Conservation (phyloP, 148 eudicot genomes). For the Chenopodium quinoa region DNA sequence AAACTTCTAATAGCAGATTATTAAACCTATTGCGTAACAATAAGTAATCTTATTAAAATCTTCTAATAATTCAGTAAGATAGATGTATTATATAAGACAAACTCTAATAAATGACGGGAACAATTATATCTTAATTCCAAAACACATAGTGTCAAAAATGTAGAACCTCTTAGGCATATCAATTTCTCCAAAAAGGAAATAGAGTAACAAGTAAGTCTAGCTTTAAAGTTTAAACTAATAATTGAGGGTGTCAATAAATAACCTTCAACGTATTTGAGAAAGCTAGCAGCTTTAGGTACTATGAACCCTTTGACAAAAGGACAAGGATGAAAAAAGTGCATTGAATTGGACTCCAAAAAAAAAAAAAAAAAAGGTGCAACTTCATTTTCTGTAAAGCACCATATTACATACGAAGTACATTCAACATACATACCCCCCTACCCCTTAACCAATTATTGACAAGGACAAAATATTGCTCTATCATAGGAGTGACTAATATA, state of each 20-base stretch:
- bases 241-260: conserved; percentile 49
- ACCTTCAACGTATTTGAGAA: conserved; percentile 59
- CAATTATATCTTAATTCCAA: not conserved
- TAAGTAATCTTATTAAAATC: too few species aligned
- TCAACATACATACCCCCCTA: not conserved
- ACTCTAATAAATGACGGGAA: not conserved
- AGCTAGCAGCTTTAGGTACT: conserved; percentile 53
- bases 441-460: not conserved
- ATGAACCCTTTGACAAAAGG: conserved; percentile 49
- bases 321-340: conserved; percentile 32
- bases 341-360: conserved; percentile 35
- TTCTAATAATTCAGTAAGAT: too few species aligned
- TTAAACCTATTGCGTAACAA: too few species aligned
- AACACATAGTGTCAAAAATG: not conserved
- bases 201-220: not conserved
- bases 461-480: not conserved
- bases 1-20: too few species aligned
- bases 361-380: not conserved
- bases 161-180: not conserved
- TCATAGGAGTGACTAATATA: too few species aligned
- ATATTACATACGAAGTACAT: not conserved
- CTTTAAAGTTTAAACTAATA: conserved; percentile 28
- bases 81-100: too few species aligned
- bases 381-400: conserved; percentile 13
- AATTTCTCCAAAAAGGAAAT: conserved; percentile 2